These are phyloP conservation scores for Aegilops bicornis DNA, from an alignment of 176 grass and related monocot species.

Conservation along the genomic window DNA sequence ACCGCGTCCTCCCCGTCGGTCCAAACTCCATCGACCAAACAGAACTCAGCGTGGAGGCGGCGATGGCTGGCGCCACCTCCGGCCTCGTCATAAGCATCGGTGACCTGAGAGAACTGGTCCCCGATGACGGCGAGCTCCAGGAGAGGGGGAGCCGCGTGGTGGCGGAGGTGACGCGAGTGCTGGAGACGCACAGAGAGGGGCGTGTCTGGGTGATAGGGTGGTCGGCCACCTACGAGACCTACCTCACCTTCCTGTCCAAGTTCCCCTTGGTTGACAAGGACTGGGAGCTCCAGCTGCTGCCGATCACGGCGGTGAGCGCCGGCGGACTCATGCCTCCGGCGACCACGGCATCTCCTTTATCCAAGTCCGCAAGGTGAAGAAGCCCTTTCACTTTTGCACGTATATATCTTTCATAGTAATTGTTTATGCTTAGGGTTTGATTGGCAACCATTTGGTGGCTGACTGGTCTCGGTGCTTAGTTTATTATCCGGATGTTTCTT, in stretches of 20 bases:
- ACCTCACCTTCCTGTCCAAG: conserved; percentile 88
- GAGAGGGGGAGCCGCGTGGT: conserved; percentile 48
- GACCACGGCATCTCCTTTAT: conserved; percentile 1
- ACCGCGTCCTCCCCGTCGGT: conserved; percentile 44
- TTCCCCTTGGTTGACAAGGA: conserved; percentile 93
- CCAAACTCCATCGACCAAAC: conserved; percentile 20
- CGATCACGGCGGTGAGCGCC: conserved; percentile 55
- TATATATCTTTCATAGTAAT: neutral
- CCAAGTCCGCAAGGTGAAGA: conserved; percentile 55
- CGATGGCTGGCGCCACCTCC: neutral
- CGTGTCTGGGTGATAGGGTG: conserved; percentile 82
- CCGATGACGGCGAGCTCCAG: conserved; percentile 29
- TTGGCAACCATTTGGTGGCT: conserved; percentile 11
- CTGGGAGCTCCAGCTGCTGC: conserved; percentile 90
- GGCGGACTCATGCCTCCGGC: conserved; percentile 2
- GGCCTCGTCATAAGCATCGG: conserved; percentile 71
- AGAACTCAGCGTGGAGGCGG: conserved; percentile 15
- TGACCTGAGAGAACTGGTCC: conserved; percentile 70
- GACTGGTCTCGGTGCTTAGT: neutral
- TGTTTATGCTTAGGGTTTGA: neutral
- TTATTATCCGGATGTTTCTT: conserved; percentile 8
- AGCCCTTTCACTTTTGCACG: neutral
- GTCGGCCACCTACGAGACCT: conserved; percentile 87
- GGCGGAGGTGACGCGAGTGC: conserved; percentile 69
- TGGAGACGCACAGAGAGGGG: conserved; percentile 53